These are phyloP conservation scores for Lepidium sativum DNA, from an alignment of 345 rosid species.

Conservation along the genomic window DNA sequence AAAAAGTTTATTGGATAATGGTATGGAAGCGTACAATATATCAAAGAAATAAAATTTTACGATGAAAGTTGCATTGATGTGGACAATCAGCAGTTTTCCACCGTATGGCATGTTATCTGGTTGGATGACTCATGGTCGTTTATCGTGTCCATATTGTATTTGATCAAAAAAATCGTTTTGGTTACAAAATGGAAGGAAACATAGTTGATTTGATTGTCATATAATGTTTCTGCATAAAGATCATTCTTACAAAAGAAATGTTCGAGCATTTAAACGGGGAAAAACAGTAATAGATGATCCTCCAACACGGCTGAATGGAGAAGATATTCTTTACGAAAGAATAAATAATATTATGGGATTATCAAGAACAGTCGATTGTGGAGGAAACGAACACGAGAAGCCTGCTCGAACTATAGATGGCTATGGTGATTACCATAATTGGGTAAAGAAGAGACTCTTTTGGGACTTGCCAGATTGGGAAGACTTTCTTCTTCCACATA, in stretches of 20 bases:
- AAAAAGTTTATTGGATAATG: not conserved
- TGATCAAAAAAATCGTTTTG: not conserved
- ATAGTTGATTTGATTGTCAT: not conserved
- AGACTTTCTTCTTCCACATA: not conserved
- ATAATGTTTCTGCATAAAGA: too few relatives aligned
- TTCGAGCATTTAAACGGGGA: too few relatives aligned
- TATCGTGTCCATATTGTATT: not conserved
- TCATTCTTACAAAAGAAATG: not conserved
- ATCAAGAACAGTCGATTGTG: too few relatives aligned
- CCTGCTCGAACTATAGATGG: too few relatives aligned
- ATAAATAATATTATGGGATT: too few relatives aligned
- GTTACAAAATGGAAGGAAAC: not conserved
- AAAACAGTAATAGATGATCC: too few relatives aligned
- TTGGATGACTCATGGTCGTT: not conserved
- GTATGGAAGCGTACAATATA: not conserved
- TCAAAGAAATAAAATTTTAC: not conserved
- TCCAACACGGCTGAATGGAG: too few relatives aligned
- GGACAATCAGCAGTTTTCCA: not conserved
- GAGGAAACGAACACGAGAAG: too few relatives aligned
- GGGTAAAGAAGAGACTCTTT: not conserved
- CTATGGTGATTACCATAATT: not conserved
- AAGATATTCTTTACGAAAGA: too few relatives aligned
- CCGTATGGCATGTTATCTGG: not conserved
- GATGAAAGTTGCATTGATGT: not conserved
- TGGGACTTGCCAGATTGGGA: not conserved